Conservation (phyloP, 2,329 filamentous ascomycete species). For the Penicillium occitanis region DNA sequence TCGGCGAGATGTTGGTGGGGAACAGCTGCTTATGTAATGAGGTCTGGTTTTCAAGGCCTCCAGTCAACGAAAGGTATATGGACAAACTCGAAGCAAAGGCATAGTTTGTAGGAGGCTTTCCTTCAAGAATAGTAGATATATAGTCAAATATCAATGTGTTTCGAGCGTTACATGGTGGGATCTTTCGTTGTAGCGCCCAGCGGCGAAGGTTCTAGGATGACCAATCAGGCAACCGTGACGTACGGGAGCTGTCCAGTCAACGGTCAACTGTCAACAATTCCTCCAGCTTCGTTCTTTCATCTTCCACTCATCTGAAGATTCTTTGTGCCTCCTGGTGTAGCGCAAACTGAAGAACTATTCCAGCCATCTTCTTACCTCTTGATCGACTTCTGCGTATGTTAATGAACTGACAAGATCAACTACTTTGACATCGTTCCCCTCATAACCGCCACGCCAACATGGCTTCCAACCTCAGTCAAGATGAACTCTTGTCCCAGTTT, state of each 20-base stretch:
- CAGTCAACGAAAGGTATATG: background rate
- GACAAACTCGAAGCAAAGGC: too few species aligned
- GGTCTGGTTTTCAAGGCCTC: background rate
- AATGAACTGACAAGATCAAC: background rate
- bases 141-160: background rate
- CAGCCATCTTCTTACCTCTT: background rate
- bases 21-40: conserved; percentile 15
- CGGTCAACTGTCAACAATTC: conserved; percentile 12
- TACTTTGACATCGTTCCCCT: conserved; percentile 11
- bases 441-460: conserved; percentile 27
- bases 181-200: background rate
- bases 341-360: background rate
- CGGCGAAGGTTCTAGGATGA: conserved; percentile 24
- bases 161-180: background rate
- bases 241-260: conserved; percentile 24
- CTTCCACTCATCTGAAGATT: background rate
- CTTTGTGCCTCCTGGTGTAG: background rate
- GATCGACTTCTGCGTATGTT: background rate
- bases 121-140: too few species aligned
- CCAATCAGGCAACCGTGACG: conserved; percentile 43
- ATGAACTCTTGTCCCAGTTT: conserved; percentile 54
- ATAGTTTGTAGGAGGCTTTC: too few species aligned
- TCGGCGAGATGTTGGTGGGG: conserved; percentile 5
- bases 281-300: conserved; percentile 5
- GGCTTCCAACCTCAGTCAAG: conserved; percentile 38